Base-by-base conservation (phyloP, 2,329 filamentous ascomycete species). In the Colletotrichum lupini region DNA sequence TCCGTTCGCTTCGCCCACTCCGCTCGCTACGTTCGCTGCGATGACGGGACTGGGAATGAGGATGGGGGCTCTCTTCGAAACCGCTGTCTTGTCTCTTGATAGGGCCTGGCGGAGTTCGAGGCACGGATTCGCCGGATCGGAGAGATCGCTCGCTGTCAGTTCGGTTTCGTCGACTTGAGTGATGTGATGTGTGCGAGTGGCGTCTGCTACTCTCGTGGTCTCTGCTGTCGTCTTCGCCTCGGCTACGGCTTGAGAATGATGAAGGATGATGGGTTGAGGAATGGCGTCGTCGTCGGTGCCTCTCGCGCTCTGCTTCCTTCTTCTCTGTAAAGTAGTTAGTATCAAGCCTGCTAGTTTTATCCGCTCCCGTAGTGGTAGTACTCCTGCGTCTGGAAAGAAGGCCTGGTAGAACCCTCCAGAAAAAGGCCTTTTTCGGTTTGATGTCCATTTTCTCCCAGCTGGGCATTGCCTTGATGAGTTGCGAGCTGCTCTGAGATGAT, bases 271-370 rank as follows among this genome's bases (percentile, higher is more conserved):
- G 83, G 59, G 82, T 77, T 12, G 79, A 79, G 19, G 65, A 84
- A 71, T 80, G 80, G 65, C 83, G 84, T 74, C 83, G 83, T 74
- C 83, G 83, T 74, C 83, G 84, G 73, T 82, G 84, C 75, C 81
- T 80, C 60, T 85, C 83, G 70, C 64, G 77, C 68, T 81, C 86
- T 77, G 87, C 86, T 82, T 88, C 87, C 89, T 81, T 86, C 76
- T 87, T 86, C 82, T 88, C 87, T 90, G 84, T 83, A 81, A 84
- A 87, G 79, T 86, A 83, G 87, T 90, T 86, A 90, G 88, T 84
- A 86, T 86, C 84, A 81, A 84, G 83, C 81, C 82, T 80, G 79
- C 81, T 79, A 82, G 85, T 80, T 77, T 82, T 83, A 76, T 81
- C 79, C 81, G 76, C 80, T 77, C 77, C 78, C 79, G 76, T 83